A percentile compares a stretch with the other conserved stretches of the same genome.
Conservation (phyloP, 2,329 filamentous ascomycete species). For the Talaromyces sp. region DNA sequence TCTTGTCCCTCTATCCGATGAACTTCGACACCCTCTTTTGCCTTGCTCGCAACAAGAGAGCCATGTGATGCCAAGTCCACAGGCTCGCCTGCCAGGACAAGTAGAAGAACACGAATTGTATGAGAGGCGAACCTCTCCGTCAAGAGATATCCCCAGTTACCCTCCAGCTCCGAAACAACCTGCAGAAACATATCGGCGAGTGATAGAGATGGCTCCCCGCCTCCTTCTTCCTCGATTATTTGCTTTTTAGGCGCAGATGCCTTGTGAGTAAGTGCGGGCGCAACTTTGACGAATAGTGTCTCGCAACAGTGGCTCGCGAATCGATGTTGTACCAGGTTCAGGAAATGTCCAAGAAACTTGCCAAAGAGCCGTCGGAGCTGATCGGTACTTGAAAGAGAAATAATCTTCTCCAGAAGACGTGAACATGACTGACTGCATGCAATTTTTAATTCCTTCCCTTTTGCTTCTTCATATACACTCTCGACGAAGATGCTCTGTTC, state of each 20-base stretch:
- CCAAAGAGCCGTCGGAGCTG: slow-evolving; percentile 87
- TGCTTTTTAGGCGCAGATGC: slow-evolving; percentile 41
- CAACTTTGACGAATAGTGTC: slow-evolving; percentile 80
- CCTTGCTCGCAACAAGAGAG: slow-evolving; percentile 82
- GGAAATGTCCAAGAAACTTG: slow-evolving; percentile 81
- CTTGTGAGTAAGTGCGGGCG: slow-evolving; percentile 73
- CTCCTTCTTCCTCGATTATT: slow-evolving; percentile 43
- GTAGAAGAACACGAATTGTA: slow-evolving; percentile 76
- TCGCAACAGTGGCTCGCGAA: slow-evolving; percentile 98
- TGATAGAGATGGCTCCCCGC: slow-evolving; percentile 51
- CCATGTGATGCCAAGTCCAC: slow-evolving; percentile 66
- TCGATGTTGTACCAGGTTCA: slow-evolving; percentile 86
- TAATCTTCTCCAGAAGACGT: slow-evolving; percentile 84
- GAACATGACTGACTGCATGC: slow-evolving; percentile 96
- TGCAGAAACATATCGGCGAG: slow-evolving; percentile 84
- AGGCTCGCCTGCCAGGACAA: slow-evolving; percentile 80
- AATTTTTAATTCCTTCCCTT: slow-evolving; percentile 91
- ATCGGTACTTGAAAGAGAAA: slow-evolving; percentile 69
- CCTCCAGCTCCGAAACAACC: slow-evolving; percentile 83
- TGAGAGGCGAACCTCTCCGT: slow-evolving; percentile 91
- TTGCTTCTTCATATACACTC: slow-evolving; percentile 80
- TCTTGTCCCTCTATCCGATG: slow-evolving; percentile 52
- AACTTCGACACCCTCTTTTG: slow-evolving; percentile 77
- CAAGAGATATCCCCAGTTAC: slow-evolving; percentile 74
- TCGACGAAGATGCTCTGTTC: slow-evolving; percentile 69